Conservation (phyloP, 305 asterid species). For the Solanum chacoense region DNA sequence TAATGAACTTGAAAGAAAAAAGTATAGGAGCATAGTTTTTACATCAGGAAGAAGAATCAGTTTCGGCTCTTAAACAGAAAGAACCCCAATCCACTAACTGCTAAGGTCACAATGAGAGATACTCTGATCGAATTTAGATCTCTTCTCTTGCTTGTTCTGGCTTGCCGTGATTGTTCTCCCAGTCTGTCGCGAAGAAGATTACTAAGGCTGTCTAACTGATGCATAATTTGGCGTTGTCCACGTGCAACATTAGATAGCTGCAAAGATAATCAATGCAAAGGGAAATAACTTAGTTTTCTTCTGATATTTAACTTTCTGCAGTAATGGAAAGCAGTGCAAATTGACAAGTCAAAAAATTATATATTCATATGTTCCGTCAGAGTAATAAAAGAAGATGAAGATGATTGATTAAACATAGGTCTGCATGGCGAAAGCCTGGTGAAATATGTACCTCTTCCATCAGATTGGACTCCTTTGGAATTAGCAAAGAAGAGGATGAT, state of each 20-base stretch:
- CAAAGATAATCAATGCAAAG: background rate
- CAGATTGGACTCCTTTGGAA: constrained; percentile 62
- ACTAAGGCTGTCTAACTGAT: constrained; percentile 36
- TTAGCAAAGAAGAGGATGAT: constrained; percentile 63
- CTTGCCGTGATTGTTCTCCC: constrained; percentile 10
- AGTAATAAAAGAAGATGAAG: background rate
- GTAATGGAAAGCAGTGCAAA: background rate
- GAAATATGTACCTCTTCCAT: constrained; percentile 63
- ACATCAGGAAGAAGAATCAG: background rate
- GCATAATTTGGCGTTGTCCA: constrained; percentile 78
- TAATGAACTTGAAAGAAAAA: background rate
- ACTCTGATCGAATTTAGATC: constrained; percentile 8
- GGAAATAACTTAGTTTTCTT: background rate
- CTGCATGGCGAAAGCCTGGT: background rate
- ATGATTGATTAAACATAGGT: background rate
- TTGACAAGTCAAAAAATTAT: background rate
- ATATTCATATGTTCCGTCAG: background rate
- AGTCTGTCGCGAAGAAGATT: constrained; percentile 19
- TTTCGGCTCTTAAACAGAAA: constrained; percentile 15
- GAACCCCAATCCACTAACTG: constrained; percentile 17
- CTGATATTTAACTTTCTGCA: background rate
- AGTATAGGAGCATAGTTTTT: background rate
- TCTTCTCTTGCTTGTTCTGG: constrained; percentile 4
- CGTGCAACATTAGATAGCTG: constrained; percentile 64
- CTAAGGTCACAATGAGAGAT: constrained; percentile 8